phyloP scores from a whole-genome alignment of 192 early-diverging fungal species.

The Rhizoclosmatium sp. region DNA sequence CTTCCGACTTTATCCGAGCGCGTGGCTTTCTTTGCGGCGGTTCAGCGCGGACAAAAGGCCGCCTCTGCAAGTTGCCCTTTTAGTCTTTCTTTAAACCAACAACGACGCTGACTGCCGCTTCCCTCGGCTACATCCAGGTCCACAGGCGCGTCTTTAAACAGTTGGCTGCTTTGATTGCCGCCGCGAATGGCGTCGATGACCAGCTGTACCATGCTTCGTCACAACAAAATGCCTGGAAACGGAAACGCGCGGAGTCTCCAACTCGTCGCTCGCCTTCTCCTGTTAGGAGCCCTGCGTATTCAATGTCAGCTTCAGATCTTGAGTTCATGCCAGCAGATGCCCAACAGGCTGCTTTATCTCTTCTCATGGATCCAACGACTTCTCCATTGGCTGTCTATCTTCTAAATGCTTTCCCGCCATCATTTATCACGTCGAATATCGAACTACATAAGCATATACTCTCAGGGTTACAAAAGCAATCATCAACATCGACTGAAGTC shows the following conservation, averaged over 20 bases:
- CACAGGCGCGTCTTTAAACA: not conserved
- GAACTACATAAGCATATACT: not conserved
- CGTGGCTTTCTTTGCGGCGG: not conserved
- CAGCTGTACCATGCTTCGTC: not conserved
- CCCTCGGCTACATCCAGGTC: too few relatives aligned
- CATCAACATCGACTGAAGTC: conserved; percentile 6
- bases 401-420: not conserved
- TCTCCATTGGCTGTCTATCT: conserved; percentile 20
- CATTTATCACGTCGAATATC: not conserved
- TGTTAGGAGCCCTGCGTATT: not conserved
- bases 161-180: not conserved
- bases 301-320: not conserved
- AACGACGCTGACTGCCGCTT: too few relatives aligned
- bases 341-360: not conserved
- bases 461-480: not conserved
- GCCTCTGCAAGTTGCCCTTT: too few relatives aligned
- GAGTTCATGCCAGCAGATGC: not conserved
- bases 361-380: not conserved
- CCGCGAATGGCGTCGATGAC: not conserved
- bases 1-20: not conserved
- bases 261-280: not conserved
- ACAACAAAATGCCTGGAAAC: not conserved
- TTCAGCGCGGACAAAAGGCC: not conserved
- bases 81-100: too few relatives aligned
- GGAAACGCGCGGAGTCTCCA: not conserved